Evolutionary conservation across 1,284 basidiomycete species (phyloP).

Genomic region (Ceratobasidium sp.): DNA sequence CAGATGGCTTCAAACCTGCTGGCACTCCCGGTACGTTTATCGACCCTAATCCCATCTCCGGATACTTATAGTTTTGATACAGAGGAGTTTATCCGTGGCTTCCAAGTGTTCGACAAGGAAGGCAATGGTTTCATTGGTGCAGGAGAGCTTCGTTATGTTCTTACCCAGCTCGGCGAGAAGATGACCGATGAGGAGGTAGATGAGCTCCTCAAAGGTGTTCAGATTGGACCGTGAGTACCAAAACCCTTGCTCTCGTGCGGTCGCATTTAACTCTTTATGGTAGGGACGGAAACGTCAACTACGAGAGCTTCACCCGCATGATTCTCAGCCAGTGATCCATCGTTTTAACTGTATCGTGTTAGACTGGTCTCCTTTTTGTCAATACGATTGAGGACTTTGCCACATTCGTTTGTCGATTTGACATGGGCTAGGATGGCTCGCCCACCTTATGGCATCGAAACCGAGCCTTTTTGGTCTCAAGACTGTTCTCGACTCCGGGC

Average conservation of each 20-base stretch:
- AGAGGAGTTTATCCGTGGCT: conserved; percentile 99
- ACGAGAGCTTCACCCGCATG: conserved; percentile 93
- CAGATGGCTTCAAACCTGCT: conserved; percentile 96
- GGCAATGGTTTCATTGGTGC: conserved; percentile 96
- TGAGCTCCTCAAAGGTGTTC: conserved; percentile 94
- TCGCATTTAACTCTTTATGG: background rate
- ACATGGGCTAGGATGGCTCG: no score
- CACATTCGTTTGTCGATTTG: no score
- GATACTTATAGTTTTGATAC: conserved; percentile 31
- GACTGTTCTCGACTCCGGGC: no score
- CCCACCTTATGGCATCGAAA: no score
- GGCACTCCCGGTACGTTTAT: conserved; percentile 77
- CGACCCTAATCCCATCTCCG: background rate
- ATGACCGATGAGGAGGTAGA: conserved; percentile 98
- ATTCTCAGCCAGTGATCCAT: conserved; percentile 76
- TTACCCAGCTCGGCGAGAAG: conserved; percentile 97
- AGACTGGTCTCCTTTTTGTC: background rate
- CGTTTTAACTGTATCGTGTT: background rate
- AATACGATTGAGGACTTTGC: background rate
- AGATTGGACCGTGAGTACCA: conserved; percentile 82
- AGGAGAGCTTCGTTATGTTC: conserved; percentile 91
- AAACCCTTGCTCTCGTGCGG: conserved; percentile 4
- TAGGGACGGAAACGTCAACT: conserved; percentile 97
- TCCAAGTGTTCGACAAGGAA: conserved; percentile 99
- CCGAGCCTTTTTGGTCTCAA: no score